Conservation (phyloP, 1,284 basidiomycete species). For the Mycena citricolor region DNA sequence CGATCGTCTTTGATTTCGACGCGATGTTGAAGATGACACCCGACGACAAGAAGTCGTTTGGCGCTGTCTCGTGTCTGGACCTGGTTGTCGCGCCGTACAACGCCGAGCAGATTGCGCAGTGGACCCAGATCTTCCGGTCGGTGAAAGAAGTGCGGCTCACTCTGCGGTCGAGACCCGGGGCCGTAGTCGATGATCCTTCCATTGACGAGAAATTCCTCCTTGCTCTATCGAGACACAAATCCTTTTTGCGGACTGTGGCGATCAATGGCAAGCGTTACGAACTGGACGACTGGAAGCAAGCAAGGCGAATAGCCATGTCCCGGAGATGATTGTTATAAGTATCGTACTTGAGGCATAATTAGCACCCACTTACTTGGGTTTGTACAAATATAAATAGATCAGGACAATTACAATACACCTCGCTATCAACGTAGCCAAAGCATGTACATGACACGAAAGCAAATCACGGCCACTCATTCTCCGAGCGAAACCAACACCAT, state of each 20-base stretch:
- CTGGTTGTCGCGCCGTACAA: constrained; percentile 12
- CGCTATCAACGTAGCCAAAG: no score
- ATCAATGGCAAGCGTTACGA: constrained; percentile 9
- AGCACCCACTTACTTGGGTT: no score
- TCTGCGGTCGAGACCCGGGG: constrained; percentile 5
- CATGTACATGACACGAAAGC: no score
- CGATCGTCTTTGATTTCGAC: constrained; percentile 12
- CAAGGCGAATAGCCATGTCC: no score
- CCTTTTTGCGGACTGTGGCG: background rate
- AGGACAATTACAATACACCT: no score
- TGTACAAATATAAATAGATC: no score
- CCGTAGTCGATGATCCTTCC: constrained; percentile 1
- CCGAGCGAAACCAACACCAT: constrained; percentile 52
- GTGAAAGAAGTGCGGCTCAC: no score
- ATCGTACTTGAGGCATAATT: no score
- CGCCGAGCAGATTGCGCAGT: constrained; percentile 10
- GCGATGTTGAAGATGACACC: background rate
- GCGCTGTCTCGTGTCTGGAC: constrained; percentile 7
- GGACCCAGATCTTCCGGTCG: no score
- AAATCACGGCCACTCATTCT: constrained; percentile 9
- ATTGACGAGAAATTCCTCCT: background rate
- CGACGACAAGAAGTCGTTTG: constrained; percentile 2
- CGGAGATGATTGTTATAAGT: no score
- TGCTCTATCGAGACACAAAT: constrained; percentile 4
- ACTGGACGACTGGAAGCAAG: no score